phyloP scores from a whole-genome alignment of 192 early-diverging fungal genomes.

The Funneliformis mosseae region DNA sequence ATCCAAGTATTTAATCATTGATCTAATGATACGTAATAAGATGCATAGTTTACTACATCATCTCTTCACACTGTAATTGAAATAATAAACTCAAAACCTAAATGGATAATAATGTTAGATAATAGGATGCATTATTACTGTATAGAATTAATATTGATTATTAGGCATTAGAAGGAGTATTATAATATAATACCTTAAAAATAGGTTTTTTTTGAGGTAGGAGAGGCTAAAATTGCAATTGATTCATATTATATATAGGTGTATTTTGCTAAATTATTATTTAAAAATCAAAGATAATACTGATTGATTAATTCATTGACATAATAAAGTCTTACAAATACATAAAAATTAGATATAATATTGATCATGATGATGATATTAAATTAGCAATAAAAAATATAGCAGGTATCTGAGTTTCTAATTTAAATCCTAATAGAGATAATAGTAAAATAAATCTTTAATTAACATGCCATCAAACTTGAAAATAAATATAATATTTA shows the following conservation, averaged over 20 bases:
- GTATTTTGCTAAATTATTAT: too few species aligned
- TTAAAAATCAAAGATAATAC: too few species aligned
- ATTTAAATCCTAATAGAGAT: conserved; percentile 5
- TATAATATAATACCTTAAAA: too few species aligned
- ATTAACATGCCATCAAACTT: not conserved
- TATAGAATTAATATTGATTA: too few species aligned
- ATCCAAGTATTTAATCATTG: too few species aligned
- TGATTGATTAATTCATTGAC: too few species aligned
- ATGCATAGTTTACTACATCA: not conserved
- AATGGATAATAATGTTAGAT: not conserved
- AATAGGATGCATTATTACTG: too few species aligned
- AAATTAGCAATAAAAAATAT: not conserved
- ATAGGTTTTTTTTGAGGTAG: too few species aligned
- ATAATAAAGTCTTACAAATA: not conserved
- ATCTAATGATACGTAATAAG: not conserved
- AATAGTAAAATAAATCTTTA: not conserved
- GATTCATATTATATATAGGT: not conserved
- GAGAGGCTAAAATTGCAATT: not conserved
- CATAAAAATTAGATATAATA: not conserved
- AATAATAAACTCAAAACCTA: not conserved
- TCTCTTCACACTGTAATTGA: not conserved
- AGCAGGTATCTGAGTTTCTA: not conserved
- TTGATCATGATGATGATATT: not conserved
- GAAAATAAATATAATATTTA: not conserved
- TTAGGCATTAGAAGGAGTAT: too few species aligned